Conservation (phyloP, 169 alveolate species). For the Cryptosporidium bovis region DNA sequence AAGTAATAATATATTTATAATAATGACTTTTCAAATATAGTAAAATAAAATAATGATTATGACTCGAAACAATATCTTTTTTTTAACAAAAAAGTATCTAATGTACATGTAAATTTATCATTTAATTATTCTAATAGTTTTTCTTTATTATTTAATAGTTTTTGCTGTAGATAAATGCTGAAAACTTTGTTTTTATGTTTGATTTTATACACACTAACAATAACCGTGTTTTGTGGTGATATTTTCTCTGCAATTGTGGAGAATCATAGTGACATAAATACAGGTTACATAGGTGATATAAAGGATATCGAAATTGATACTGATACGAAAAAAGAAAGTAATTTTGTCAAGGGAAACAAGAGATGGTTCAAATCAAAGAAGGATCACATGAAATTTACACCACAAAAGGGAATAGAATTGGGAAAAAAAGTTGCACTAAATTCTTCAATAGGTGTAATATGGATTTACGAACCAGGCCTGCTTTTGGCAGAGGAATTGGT, state of each 20-base stretch:
- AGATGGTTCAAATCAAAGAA: constrained; percentile 70
- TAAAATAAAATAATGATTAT: too few species aligned
- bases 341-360: constrained; percentile 39
- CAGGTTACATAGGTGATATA: not conserved
- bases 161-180: constrained; percentile 1
- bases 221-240: constrained; percentile 14
- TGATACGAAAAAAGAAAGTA: not conserved
- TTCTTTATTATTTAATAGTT: constrained; percentile 29
- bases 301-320: constrained; percentile 8
- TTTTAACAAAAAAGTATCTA: too few species aligned
- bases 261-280: not conserved
- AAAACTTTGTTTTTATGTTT: not conserved
- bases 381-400: constrained; percentile 56
- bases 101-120: too few species aligned
- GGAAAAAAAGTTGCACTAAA: constrained; percentile 64
- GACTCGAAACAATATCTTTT: too few species aligned
- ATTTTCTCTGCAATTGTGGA: constrained; percentile 51
- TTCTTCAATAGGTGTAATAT: constrained; percentile 61
- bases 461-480: constrained; percentile 70
- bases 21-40: too few species aligned
- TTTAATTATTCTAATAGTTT: not conserved
- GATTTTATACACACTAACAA: too few species aligned
- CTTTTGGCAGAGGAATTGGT: constrained; percentile 67
- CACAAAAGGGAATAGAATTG: constrained; percentile 53
- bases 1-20: too few species aligned